A percentile compares a stretch with the other conserved stretches of the same genome.
Evolutionary conservation across 306 rosid genomes (phyloP).

Genomic region (Prunus fruticosa): DNA sequence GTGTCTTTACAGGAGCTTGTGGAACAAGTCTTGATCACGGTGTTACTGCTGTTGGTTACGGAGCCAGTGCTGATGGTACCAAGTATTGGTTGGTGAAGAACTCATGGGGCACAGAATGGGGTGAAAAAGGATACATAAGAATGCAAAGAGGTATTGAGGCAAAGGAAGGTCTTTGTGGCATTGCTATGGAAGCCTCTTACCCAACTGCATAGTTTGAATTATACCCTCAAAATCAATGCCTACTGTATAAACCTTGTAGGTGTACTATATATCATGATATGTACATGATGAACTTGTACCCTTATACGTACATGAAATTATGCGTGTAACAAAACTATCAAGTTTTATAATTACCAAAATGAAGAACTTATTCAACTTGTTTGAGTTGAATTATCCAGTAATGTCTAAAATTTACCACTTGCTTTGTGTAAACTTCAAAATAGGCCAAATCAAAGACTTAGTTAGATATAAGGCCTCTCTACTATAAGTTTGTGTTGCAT

Average conservation of each 20-base stretch:
- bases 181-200: slow-evolving; percentile 43
- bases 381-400: neutral
- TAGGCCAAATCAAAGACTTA: too few species aligned
- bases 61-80: slow-evolving; percentile 25
- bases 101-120: slow-evolving; percentile 23
- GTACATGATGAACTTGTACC: neutral
- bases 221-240: neutral
- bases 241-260: neutral
- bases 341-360: neutral
- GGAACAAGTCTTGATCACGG: slow-evolving; percentile 38
- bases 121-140: slow-evolving; percentile 40
- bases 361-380: neutral
- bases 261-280: neutral
- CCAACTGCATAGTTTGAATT: slow-evolving; percentile 29
- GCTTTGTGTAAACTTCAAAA: neutral
- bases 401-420: neutral
- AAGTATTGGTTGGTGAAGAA: slow-evolving; percentile 34
- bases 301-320: neutral
- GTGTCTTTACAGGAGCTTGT: slow-evolving; percentile 39
- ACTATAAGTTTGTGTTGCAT: too few species aligned
- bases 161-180: slow-evolving; percentile 33
- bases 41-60: slow-evolving; percentile 44
- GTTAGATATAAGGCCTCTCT: too few species aligned
- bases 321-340: neutral
- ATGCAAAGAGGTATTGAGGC: slow-evolving; percentile 33